A percentile compares a stretch with the other conserved stretches of the same genome.
phyloP scores from a whole-genome alignment of 2,329 filamentous ascomycete genomes.

The Chaetomiaceae sp. region DNA sequence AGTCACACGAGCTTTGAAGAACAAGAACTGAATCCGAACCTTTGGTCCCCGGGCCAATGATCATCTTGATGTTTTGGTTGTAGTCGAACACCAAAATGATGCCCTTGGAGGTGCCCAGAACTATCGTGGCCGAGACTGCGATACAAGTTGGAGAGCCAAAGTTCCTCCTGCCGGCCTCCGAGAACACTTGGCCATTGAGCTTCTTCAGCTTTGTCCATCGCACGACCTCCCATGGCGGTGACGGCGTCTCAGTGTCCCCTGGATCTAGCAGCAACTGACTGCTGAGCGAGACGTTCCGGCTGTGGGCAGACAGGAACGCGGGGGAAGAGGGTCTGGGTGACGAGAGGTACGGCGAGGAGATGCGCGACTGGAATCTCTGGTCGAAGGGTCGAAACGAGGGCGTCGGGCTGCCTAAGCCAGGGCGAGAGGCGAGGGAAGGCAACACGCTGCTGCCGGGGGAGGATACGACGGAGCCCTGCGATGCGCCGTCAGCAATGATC shows the following conservation, averaged over 20 bases:
- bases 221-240: conserved; percentile 93
- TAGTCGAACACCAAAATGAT: conserved; percentile 96
- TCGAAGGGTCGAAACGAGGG: conserved; percentile 91
- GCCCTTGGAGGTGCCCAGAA: conserved; percentile 89
- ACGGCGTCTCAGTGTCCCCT: conserved; percentile 63
- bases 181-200: conserved; percentile 84
- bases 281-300: conserved; percentile 72
- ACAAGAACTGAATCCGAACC: conserved; percentile 43
- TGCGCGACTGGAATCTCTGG: conserved; percentile 83
- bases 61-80: conserved; percentile 88
- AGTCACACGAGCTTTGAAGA: conserved; percentile 29
- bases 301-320: conserved; percentile 70
- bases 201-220: conserved; percentile 93
- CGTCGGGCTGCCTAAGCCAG: conserved; percentile 64
- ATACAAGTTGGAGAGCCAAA: conserved; percentile 91
- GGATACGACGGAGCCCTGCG: conserved; percentile 55
- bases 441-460: conserved; percentile 72
- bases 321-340: conserved; percentile 72
- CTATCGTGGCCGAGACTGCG: conserved; percentile 80
- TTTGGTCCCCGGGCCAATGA: conserved; percentile 90
- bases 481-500: background rate
- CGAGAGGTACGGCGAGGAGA: conserved; percentile 56
- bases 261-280: conserved; percentile 63
- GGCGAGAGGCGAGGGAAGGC: conserved; percentile 63
- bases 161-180: conserved; percentile 84